Evolutionary conservation across 495 filamentous ascomycete species (phyloP), one percentile per base, ranked within the genome.

Genomic region (Pyrenopolyporus hunteri): DNA sequence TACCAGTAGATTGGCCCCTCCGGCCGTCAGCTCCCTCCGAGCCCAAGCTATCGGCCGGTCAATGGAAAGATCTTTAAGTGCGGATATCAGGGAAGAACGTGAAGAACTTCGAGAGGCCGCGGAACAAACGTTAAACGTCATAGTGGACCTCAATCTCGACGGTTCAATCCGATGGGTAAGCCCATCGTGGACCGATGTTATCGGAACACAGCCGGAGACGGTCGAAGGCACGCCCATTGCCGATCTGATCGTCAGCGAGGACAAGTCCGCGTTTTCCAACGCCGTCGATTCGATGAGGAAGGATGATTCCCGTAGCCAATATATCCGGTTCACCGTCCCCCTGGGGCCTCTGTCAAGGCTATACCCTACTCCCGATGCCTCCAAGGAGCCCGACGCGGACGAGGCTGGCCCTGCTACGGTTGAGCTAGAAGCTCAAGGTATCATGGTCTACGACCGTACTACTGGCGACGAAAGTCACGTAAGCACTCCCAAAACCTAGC

Each of bases 51-150:
- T 72, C 51, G 74, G 71, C 48, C 59, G 40, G 31, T 68, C 64
- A 42, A 83, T 84, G 82, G 80, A 79, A 68, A 71, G 82, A 36
- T 78, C 80, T 23, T 61, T 83, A 28, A 84, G 78, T 67, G 78
- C 78, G 50, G 74, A 83, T 53, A 84, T 84, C 29, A 79, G 79
- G 58, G 81, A 83, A 68, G 94, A 96, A 75, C 83, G 92, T 48
- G 89, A 95, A 71, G 94, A 97, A 69, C 82, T 98, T 67, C 92
- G 91, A 67, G 88, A 95, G 77, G 95, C 93, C 16, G 94, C 94
- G 17, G 94, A 98, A 74, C 91, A 98, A 78, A 96, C 91, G 7
- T 79, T 94, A 69, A 98, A 97, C 75, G 89, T 96, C 49, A 97
- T 98, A 63, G 77, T 98, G 69, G 92, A 98, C 73, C 83, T 98